phyloP scores from a whole-genome alignment of 176 grass and related monocot genomes.

The Juncus effusus region DNA sequence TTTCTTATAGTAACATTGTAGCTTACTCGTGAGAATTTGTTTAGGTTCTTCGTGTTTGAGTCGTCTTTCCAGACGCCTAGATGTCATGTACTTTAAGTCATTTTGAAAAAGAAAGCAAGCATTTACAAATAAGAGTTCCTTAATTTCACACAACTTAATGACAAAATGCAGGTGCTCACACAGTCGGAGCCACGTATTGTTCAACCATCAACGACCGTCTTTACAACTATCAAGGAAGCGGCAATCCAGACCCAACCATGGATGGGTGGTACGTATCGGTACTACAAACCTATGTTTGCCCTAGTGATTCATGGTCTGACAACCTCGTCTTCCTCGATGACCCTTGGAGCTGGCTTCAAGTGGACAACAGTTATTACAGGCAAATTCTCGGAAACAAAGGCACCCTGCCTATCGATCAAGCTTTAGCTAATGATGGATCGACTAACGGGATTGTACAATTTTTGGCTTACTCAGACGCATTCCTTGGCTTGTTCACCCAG shows the following conservation, averaged over 20 bases:
- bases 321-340: slow-evolving; percentile 70
- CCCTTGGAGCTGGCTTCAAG: slow-evolving; percentile 31
- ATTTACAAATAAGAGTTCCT: too few relatives aligned
- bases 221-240: slow-evolving; percentile 50
- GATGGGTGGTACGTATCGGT: slow-evolving; percentile 14
- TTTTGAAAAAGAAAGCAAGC: too few relatives aligned
- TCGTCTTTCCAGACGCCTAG: too few relatives aligned
- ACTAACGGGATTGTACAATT: slow-evolving; percentile 43
- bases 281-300: slow-evolving; percentile 35
- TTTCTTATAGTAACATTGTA: too few relatives aligned
- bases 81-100: too few relatives aligned
- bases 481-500: slow-evolving; percentile 36
- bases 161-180: slow-evolving; percentile 53
- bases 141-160: too few relatives aligned
- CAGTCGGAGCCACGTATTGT: slow-evolving; percentile 76
- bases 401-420: slow-evolving; percentile 61
- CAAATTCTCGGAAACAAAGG: slow-evolving; percentile 46
- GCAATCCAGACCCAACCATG: slow-evolving; percentile 56
- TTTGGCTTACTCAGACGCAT: slow-evolving; percentile 22
- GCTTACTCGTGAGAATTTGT: too few relatives aligned
- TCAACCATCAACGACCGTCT: slow-evolving; percentile 52
- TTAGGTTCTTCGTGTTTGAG: too few relatives aligned
- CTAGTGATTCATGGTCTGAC: slow-evolving; percentile 13
- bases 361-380: slow-evolving; percentile 67
- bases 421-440: slow-evolving; percentile 26